A percentile compares a stretch with the other conserved stretches of the same genome.
Evolutionary conservation across 148 eudicot species (phyloP).

Genomic region (Heliosperma pusillum): DNA sequence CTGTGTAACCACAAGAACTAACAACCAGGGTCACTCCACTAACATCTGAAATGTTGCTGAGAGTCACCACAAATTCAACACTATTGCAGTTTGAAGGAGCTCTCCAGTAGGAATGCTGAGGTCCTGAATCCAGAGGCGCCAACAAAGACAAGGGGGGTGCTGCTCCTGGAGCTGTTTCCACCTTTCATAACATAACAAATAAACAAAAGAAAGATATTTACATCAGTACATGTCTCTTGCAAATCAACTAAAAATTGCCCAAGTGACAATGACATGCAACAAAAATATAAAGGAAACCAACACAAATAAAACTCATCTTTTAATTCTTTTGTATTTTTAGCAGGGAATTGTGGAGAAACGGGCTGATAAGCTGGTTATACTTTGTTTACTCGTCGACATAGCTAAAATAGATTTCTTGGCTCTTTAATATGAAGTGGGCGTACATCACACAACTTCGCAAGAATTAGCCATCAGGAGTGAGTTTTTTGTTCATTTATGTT

Average conservation of each 20-base stretch:
- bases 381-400: neutral
- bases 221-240: no score
- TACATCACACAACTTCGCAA: neutral
- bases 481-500: neutral
- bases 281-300: neutral
- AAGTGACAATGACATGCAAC: neutral
- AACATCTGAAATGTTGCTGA: slow-evolving; percentile 75
- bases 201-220: slow-evolving; percentile 19
- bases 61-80: slow-evolving; percentile 76
- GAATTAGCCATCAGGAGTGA: neutral
- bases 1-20: slow-evolving; percentile 89
- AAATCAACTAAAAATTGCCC: neutral
- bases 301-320: neutral
- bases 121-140: slow-evolving; percentile 67
- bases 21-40: slow-evolving; percentile 67
- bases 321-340: neutral
- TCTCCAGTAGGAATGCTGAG: slow-evolving; percentile 74
- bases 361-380: neutral
- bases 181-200: slow-evolving; percentile 40
- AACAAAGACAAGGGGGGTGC: slow-evolving; percentile 82
- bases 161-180: slow-evolving; percentile 83
- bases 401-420: neutral
- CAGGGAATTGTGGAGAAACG: neutral
- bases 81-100: slow-evolving; percentile 67
- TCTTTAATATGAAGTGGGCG: neutral